phyloP scores from a whole-genome alignment of 2,329 filamentous ascomycete genomes.

The Penicillium sp. region DNA sequence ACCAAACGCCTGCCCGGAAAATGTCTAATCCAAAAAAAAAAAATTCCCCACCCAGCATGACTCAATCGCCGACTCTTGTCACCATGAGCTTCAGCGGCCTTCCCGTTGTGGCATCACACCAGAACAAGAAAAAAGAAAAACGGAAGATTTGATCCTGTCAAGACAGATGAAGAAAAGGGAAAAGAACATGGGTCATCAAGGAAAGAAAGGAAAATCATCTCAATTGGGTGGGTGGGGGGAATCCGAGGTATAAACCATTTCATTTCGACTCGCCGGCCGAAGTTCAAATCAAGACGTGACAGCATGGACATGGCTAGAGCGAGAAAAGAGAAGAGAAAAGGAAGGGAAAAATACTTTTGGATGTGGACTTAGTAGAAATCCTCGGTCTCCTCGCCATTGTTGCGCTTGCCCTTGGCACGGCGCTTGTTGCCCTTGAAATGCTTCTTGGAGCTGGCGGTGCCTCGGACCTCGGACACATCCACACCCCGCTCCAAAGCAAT shows the following conservation, averaged over 20 bases:
- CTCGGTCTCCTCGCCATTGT: constrained; percentile 24
- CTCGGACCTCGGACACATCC: constrained; percentile 68
- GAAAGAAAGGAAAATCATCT: constrained; percentile 2
- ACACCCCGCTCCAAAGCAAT: constrained; percentile 77
- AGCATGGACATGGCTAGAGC: background rate
- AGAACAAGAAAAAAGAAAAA: no score
- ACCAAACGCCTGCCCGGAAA: constrained; percentile 13
- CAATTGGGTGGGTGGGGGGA: background rate
- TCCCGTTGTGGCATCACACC: background rate
- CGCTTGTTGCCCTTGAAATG: constrained; percentile 52
- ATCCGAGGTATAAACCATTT: constrained; percentile 7
- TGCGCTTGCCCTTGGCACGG: constrained; percentile 29
- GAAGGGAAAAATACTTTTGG: constrained; percentile 11
- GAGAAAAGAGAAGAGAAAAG: constrained; percentile 2
- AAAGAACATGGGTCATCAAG: constrained; percentile 5
- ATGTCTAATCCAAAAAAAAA: constrained; percentile 11
- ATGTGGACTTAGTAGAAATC: constrained; percentile 22
- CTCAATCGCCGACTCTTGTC: constrained; percentile 8
- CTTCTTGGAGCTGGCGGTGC: constrained; percentile 63
- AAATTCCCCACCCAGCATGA: constrained; percentile 15
- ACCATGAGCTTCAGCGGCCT: constrained; percentile 2
- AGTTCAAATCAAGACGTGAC: background rate
- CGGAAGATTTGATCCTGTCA: no score
- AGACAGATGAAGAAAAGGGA: background rate
- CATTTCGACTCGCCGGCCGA: constrained; percentile 17